phyloP scores from a whole-genome alignment of 2,329 filamentous ascomycete species.

The Monilinia aucupariae region DNA sequence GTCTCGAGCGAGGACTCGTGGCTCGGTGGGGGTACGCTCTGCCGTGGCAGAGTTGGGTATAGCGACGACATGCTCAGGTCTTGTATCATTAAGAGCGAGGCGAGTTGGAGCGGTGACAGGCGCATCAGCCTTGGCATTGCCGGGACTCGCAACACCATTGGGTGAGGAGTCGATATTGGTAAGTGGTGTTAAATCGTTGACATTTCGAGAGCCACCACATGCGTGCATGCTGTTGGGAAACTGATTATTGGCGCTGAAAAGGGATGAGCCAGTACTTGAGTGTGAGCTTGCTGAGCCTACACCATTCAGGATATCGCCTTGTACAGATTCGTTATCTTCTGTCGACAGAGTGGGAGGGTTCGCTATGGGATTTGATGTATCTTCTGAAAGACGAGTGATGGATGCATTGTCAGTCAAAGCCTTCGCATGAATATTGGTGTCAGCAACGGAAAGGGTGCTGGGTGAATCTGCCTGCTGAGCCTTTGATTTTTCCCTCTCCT shows the following conservation, averaged over 20 bases:
- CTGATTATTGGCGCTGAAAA: slow-evolving; percentile 50
- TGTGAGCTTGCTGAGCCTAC: slow-evolving; percentile 68
- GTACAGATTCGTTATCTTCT: slow-evolving; percentile 54
- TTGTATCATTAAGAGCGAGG: slow-evolving; percentile 21
- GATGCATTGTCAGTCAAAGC: slow-evolving; percentile 33
- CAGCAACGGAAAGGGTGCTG: slow-evolving; percentile 32
- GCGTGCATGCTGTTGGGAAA: slow-evolving; percentile 28
- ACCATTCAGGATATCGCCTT: slow-evolving; percentile 64
- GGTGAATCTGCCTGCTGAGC: slow-evolving; percentile 32
- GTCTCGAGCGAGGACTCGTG: slow-evolving; percentile 50
- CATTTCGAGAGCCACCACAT: slow-evolving; percentile 27
- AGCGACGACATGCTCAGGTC: slow-evolving; percentile 32
- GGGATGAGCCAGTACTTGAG: slow-evolving; percentile 64
- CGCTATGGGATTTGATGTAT: slow-evolving; percentile 23
- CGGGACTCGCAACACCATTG: slow-evolving; percentile 51
- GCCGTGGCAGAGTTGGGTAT: slow-evolving; percentile 24
- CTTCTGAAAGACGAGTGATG: slow-evolving; percentile 27
- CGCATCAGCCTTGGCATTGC: slow-evolving; percentile 33
- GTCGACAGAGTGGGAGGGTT: slow-evolving; percentile 25
- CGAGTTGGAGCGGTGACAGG: slow-evolving; percentile 37
- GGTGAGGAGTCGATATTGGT: slow-evolving; percentile 63
- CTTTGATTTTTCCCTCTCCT: slow-evolving; percentile 57
- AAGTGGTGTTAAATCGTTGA: slow-evolving; percentile 55
- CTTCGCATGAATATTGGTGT: slow-evolving; percentile 34
- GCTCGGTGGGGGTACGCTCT: slow-evolving; percentile 22